Evolutionary conservation across 169 alveolate genomes (phyloP).

Genomic region (Plasmodium knowlesi): DNA sequence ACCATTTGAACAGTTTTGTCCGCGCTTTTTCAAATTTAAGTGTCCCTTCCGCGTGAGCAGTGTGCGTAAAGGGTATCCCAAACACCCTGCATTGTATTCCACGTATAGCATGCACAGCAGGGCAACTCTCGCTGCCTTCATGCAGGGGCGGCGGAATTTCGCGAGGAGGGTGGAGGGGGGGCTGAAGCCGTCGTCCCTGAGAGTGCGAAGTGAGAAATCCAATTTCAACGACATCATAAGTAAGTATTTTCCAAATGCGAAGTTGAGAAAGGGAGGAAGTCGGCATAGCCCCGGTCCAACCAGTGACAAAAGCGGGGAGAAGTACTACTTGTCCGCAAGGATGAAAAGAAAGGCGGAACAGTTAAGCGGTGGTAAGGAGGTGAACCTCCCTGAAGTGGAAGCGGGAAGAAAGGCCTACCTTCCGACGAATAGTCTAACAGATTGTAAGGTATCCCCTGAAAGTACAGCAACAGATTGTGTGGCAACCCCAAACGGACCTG

Average conservation of each 20-base stretch:
- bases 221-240: conserved; percentile 62
- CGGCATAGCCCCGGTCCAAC: not conserved
- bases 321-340: conserved; percentile 23
- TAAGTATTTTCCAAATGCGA: conserved; percentile 40
- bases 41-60: not conserved
- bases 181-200: conserved; percentile 47
- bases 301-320: not conserved
- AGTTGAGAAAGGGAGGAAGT: not conserved
- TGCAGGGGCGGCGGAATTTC: conserved; percentile 3
- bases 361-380: not conserved
- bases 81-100: too few relatives aligned
- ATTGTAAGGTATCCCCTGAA: not conserved
- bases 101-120: not conserved
- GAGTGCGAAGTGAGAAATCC: conserved; percentile 31
- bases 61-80: not conserved
- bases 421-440: not conserved
- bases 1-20: not conserved
- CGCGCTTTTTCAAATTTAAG: not conserved
- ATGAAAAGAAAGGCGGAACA: conserved; percentile 7
- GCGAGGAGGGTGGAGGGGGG: not conserved
- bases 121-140: not conserved
- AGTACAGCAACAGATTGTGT: not conserved
- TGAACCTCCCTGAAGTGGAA: not conserved
- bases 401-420: not conserved
- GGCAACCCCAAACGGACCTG: too few relatives aligned